phyloP scores from a whole-genome alignment of 163 green algal species.

The Trebouxia gelatinosa region DNA sequence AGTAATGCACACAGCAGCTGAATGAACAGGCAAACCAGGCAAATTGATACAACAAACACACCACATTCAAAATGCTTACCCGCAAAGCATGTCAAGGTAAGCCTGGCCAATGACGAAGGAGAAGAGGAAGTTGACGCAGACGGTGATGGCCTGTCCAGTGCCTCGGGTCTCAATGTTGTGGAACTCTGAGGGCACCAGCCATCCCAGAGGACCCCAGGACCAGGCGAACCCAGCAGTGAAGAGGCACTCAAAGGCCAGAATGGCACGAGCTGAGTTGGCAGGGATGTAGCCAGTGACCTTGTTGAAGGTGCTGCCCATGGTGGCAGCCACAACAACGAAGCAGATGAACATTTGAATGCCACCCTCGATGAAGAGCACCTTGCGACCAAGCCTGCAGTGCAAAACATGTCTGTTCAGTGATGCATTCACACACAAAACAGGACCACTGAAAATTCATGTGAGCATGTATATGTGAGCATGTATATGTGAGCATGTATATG shows the following conservation, averaged over 20 bases:
- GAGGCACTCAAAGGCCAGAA: constrained; percentile 10
- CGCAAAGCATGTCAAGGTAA: constrained; percentile 74
- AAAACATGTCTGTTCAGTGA: no score
- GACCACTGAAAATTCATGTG: no score
- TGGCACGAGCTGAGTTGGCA: background rate
- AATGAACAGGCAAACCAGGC: no score
- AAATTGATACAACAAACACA: no score
- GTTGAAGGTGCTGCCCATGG: background rate
- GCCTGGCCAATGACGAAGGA: constrained; percentile 74
- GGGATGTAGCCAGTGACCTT: background rate
- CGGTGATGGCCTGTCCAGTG: constrained; percentile 47
- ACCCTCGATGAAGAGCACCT: constrained; percentile 1
- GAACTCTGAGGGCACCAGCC: constrained; percentile 50
- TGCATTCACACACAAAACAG: no score
- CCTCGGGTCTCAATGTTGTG: constrained; percentile 38
- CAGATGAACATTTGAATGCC: constrained; percentile 23
- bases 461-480: no score
- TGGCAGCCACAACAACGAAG: background rate
- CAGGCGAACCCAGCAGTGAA: constrained; percentile 41
- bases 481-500: no score
- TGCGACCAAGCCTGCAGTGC: background rate
- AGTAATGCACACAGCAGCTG: no score
- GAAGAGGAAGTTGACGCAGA: constrained; percentile 46
- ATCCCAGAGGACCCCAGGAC: constrained; percentile 52
- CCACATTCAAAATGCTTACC: no score